A percentile compares a stretch with the other conserved stretches of the same genome.
phyloP scores from a whole-genome alignment of 139 green algal species.

The Chlorella sp. region DNA sequence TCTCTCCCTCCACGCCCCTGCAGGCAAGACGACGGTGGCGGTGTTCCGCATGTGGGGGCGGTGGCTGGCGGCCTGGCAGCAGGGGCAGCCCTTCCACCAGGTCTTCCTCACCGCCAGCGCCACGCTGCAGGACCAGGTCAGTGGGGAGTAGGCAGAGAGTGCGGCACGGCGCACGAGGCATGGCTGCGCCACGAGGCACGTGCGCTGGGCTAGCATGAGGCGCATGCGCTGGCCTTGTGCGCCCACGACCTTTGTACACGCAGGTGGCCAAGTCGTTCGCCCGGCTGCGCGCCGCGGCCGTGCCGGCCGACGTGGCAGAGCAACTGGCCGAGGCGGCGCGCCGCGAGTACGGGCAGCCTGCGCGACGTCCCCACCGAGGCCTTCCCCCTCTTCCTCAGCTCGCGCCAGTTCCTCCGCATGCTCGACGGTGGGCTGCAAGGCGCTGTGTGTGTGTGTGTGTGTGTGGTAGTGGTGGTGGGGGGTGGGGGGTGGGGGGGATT shows the following conservation, averaged over 20 bases:
- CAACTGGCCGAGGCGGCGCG: constrained; percentile 21
- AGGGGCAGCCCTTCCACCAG: constrained; percentile 6
- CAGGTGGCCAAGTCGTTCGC: constrained; percentile 66
- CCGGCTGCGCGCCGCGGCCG: constrained; percentile 55
- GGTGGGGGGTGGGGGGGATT: neutral
- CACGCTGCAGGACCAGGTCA: constrained; percentile 65
- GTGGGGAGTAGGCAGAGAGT: too few species aligned
- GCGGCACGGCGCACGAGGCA: too few species aligned
- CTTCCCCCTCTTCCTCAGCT: constrained; percentile 80
- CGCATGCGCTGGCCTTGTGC: neutral
- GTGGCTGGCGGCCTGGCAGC: constrained; percentile 42
- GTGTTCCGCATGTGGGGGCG: constrained; percentile 67
- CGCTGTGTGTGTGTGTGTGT: too few species aligned
- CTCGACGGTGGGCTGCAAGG: constrained; percentile 56
- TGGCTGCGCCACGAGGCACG: too few species aligned
- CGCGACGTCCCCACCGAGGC: constrained; percentile 57
- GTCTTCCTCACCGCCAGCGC: constrained; percentile 73
- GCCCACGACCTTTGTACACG: neutral
- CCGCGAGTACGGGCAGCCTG: constrained; percentile 47
- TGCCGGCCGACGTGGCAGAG: constrained; percentile 31
- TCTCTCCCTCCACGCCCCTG: neutral
- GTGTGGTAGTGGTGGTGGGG: neutral
- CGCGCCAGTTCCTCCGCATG: constrained; percentile 57
- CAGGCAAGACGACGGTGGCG: constrained; percentile 75
- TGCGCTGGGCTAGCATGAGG: too few species aligned